Base-by-base conservation (phyloP, 1,284 basidiomycete genomes). In the Sanghuangporus weigelae region DNA sequence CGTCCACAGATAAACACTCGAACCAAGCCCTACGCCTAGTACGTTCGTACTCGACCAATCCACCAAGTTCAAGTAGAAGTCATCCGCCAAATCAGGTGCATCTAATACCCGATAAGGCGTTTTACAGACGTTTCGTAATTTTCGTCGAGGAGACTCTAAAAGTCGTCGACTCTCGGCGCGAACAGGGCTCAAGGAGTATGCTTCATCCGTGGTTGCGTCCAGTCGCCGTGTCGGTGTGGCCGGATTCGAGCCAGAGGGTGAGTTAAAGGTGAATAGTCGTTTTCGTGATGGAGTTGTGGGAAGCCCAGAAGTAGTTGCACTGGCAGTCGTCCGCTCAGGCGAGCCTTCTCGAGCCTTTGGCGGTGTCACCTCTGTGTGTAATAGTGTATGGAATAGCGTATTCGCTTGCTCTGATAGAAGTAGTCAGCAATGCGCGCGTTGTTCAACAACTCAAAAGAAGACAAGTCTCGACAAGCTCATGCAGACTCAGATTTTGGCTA, bases 81-180 rank as follows among this genome's bases (percentile, higher is more conserved):
- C 97, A 74, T 99, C 96, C 67, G 92, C 92, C 6, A 99, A 85
- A 67, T 98, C 96, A 0, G 96, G 97, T 1, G 97, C 97, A 73
- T 99, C 96, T 23, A 99, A 84, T 0, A 99, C 96, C 68, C 98
- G 90, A 79, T 96, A 99, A 0, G 97, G 97, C 0, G 96, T 97
- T 73, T 96, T 96, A 77, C 91, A 93, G 1, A 98, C 89, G 65
- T 83, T 88, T 39, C 96, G 84, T 2, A 93, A 82, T 59, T 89
- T 82, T 62, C 93, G 87, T 38, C 92, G 83, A 0, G 96, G 95
- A 60, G 88, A 91, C 66, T 95, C 85, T 51, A 99, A 84, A n/a
- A 98, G 80, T 53, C 84, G 82, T 59, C 93, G 87, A 68, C 87
- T 93, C 69, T 92, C 89, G 35, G 89, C 85, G 8, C 93, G 89